Evolutionary conservation across 208 protist species (phyloP).

Genomic region (Jaenimonas drosophilae): DNA sequence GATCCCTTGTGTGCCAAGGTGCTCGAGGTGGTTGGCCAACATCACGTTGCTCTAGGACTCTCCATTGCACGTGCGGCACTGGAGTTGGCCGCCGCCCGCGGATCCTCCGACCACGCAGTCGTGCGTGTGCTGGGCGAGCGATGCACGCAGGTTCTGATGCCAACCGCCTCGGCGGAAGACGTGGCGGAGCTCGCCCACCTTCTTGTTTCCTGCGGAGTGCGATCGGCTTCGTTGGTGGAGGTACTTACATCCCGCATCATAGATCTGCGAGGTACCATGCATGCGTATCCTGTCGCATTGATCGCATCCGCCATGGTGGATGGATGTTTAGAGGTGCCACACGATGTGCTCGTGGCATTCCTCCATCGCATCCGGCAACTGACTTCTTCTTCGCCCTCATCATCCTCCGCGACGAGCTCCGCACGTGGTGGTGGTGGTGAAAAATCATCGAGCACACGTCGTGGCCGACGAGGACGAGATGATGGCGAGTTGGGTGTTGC

Average conservation of each 20-base stretch:
- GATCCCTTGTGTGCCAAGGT: conserved; percentile 45
- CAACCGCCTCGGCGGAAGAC: conserved; percentile 19
- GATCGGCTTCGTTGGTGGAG: conserved; percentile 33
- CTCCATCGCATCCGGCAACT: too few species aligned
- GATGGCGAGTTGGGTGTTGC: too few species aligned
- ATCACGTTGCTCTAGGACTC: conserved; percentile 26
- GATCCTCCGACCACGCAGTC: conserved; percentile 34
- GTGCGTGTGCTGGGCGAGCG: conserved; percentile 46
- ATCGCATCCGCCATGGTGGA: too few species aligned
- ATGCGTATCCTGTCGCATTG: conserved; percentile 20
- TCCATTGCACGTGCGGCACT: conserved; percentile 44
- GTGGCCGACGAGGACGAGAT: too few species aligned
- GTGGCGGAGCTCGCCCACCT: conserved; percentile 37
- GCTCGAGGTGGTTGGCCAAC: conserved; percentile 48
- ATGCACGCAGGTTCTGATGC: conserved; percentile 31
- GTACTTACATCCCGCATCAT: conserved; percentile 19
- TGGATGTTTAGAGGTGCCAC: too few species aligned
- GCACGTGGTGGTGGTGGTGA: too few species aligned
- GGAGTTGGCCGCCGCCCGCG: conserved; percentile 38
- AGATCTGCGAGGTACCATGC: conserved; percentile 10
- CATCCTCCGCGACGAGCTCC: too few species aligned
- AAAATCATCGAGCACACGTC: too few species aligned
- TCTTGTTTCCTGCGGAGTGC: conserved; percentile 57
- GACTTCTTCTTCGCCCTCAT: too few species aligned
- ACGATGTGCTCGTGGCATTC: too few species aligned